These are phyloP conservation scores for Talaromyces sp. DNA, from an alignment of 2,329 filamentous ascomycete genomes.

Conservation along the genomic window DNA sequence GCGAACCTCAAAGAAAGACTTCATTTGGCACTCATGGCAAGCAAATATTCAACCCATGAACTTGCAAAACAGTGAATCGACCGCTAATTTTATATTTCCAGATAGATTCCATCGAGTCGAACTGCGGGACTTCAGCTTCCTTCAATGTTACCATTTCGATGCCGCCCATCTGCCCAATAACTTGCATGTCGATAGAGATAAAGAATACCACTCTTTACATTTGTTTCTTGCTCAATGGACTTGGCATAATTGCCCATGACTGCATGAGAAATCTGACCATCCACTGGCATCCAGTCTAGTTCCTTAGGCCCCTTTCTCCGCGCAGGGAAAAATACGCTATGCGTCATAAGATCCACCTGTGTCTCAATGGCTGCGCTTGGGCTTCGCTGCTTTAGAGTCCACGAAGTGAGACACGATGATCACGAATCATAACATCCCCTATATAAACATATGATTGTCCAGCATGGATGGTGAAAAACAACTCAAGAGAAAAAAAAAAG, in stretches of 20 bases:
- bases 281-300: background rate
- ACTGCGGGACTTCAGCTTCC: background rate
- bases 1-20: background rate
- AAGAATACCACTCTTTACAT: background rate
- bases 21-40: background rate
- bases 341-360: constrained; percentile 11
- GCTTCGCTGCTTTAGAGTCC: background rate
- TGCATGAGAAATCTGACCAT: background rate
- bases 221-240: background rate
- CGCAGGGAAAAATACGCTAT: constrained; percentile 5
- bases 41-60: background rate
- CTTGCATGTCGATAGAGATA: constrained; percentile 1
- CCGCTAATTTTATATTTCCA: background rate
- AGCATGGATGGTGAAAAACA: background rate
- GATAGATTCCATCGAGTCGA: background rate
- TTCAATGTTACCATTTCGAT: background rate
- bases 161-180: background rate
- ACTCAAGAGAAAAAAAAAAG: background rate
- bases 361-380: constrained; percentile 8
- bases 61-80: too few relatives aligned
- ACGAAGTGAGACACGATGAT: constrained; percentile 3
- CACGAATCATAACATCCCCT: background rate
- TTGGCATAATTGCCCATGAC: background rate
- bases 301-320: background rate
- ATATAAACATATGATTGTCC: background rate